These are phyloP conservation scores for Dactylonectria macrodidyma DNA, from an alignment of 2,329 filamentous ascomycete species.

Conservation along the genomic window DNA sequence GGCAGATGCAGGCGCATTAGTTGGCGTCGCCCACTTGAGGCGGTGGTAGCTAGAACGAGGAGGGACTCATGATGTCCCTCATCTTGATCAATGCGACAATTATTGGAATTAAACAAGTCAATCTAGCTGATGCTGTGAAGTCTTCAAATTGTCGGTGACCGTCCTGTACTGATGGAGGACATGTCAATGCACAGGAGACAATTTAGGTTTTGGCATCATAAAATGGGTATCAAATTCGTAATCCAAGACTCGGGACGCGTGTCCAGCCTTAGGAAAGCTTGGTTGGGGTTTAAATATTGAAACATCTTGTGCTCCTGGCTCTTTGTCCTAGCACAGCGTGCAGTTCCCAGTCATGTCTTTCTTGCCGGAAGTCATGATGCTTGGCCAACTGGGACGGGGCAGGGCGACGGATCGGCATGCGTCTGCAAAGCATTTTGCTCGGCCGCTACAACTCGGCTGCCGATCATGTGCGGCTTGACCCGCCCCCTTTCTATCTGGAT, in stretches of 20 bases:
- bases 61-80: conserved; percentile 34
- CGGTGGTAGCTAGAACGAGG: conserved; percentile 38
- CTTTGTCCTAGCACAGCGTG: neutral
- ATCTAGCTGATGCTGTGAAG: conserved; percentile 10
- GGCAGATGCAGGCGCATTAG: conserved; percentile 27
- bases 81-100: conserved; percentile 44
- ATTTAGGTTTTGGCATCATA: conserved; percentile 30
- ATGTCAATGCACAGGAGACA: conserved; percentile 4
- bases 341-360: neutral
- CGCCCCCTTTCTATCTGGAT: conserved; percentile 19
- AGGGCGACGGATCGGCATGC: conserved; percentile 31
- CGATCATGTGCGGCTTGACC: conserved; percentile 38
- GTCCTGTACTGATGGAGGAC: conserved; percentile 9
- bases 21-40: conserved; percentile 14
- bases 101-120: conserved; percentile 45
- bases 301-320: conserved; percentile 6
- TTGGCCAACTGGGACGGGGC: conserved; percentile 4
- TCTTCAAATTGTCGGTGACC: neutral
- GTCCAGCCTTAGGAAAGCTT: neutral
- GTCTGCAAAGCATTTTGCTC: conserved; percentile 19
- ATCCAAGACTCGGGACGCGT: conserved; percentile 28
- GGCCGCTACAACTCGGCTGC: conserved; percentile 29
- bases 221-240: conserved; percentile 36
- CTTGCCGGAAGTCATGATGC: conserved; percentile 3
- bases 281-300: conserved; percentile 6